A percentile compares a stretch with the other conserved stretches of the same genome.
These are phyloP conservation scores for Cylindrodendrum hubeiense DNA, from an alignment of 2,329 filamentous ascomycete species.

Conservation along the genomic window DNA sequence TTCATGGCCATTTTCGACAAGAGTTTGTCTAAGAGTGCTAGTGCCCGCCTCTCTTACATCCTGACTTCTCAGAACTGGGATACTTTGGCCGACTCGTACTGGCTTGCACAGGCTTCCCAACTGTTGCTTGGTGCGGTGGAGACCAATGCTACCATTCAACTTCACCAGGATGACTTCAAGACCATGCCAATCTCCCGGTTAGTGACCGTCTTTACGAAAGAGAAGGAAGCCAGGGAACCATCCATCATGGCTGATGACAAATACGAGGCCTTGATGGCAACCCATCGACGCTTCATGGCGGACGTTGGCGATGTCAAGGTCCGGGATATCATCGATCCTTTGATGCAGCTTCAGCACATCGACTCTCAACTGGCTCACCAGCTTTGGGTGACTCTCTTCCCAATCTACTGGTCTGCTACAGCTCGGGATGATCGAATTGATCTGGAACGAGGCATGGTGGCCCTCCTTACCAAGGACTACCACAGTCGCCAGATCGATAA, in stretches of 20 bases:
- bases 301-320: constrained; percentile 89
- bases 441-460: constrained; percentile 91
- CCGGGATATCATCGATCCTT: constrained; percentile 88
- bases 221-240: constrained; percentile 76
- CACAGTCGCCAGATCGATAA: constrained; percentile 95
- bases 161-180: constrained; percentile 88
- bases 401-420: constrained; percentile 92
- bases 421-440: constrained; percentile 90
- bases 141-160: constrained; percentile 80
- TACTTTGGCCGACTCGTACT: constrained; percentile 93
- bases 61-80: constrained; percentile 97
- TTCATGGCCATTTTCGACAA: constrained; percentile 98
- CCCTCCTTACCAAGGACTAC: constrained; percentile 92
- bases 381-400: constrained; percentile 92
- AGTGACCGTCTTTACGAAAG: constrained; percentile 79
- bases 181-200: constrained; percentile 80
- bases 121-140: constrained; percentile 92
- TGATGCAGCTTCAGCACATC: constrained; percentile 92
- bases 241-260: constrained; percentile 84
- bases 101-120: constrained; percentile 95
- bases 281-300: constrained; percentile 84
- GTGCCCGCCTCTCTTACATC: constrained; percentile 88
- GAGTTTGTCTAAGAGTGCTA: constrained; percentile 92
- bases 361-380: constrained; percentile 86
- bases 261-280: constrained; percentile 82